Evolutionary conservation across 768 basidiomycete species (phyloP), one percentile per base, ranked within the genome.

Genomic region (Macrolepiota albuminosa): DNA sequence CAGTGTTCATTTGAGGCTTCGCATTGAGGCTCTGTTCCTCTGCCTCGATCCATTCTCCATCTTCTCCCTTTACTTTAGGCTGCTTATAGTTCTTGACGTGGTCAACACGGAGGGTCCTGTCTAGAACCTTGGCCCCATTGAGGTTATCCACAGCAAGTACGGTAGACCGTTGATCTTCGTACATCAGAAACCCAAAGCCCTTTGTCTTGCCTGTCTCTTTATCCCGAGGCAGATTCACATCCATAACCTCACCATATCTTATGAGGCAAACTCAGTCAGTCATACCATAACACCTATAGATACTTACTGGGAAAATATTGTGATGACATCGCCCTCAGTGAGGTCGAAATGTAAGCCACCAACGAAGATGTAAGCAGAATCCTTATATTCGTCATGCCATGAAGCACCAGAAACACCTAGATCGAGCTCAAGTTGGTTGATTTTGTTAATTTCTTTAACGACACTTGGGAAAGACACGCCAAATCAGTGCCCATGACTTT

Each of bases 301-400:
- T 13, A 79, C 92, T 72, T 68, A 97, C 95, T 99, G 97, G 18
- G 96, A 98, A 75, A 98, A 96, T 60, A 98, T 94, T 16, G 94
- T 86, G 64, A 98, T 90, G 18, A 99, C 93, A 70, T 99, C 97
- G 58, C 97, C 97, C 75, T 99, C 97, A 3, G 97, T 97, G 51
- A 98, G 78, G 64, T 95, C 94, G 66, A 80, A 84, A 63, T 88
- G 81, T 34, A 99, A 81, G 21, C 96, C 95, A 46, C 97, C 95
- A 58, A 93, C 79, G 71, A 94, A 97, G 65, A 99, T 80, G 73
- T 98, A 97, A 16, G 97, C 97, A 49, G 95, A 97, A 73, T 98
- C 95, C 74, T 91, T 95, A 77, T 96, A 98, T 68, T 98, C 91
- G 67, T 98, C 94, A 67, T 98, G 96, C 96, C 96, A 99, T 51